A percentile compares a stretch with the other conserved stretches of the same genome.
These are phyloP conservation scores for Dendrocalamus latiflorus DNA, from an alignment of 202 grass and related monocot species.

Conservation along the genomic window DNA sequence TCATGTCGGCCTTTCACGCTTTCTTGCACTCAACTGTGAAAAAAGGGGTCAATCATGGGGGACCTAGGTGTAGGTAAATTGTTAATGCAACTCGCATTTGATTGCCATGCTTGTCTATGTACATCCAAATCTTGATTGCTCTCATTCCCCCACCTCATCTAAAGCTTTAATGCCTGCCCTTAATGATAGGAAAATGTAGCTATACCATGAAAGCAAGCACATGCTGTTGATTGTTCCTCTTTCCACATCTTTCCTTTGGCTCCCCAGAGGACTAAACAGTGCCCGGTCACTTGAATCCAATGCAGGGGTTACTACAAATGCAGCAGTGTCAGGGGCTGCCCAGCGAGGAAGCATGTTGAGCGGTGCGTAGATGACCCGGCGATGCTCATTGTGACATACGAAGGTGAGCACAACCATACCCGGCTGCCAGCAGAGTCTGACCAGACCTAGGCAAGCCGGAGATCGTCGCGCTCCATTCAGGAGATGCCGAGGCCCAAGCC, in stretches of 20 bases:
- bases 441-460: conserved; percentile 29
- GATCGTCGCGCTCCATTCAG: neutral
- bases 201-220: conserved; percentile 46
- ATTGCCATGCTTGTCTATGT: conserved; percentile 26
- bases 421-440: conserved; percentile 43
- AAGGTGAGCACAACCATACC: conserved; percentile 89
- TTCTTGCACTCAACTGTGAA: conserved; percentile 18
- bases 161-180: conserved; percentile 42
- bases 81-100: conserved; percentile 30
- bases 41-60: conserved; percentile 9
- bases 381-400: conserved; percentile 91
- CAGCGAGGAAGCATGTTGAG: conserved; percentile 92
- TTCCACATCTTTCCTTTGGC: too few species aligned
- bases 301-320: conserved; percentile 99
- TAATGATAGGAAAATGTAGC: conserved; percentile 41
- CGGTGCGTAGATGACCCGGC: conserved; percentile 82
- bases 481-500: neutral
- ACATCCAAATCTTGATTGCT: conserved; percentile 41
- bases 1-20: neutral
- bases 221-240: too few species aligned
- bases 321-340: conserved; percentile 91
- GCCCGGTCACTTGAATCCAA: conserved; percentile 2
- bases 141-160: conserved; percentile 26
- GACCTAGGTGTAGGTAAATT: conserved; percentile 31
- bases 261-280: neutral